Conservation (phyloP, 2,329 filamentous ascomycete genomes). For the Parastagonospora avenae region DNA sequence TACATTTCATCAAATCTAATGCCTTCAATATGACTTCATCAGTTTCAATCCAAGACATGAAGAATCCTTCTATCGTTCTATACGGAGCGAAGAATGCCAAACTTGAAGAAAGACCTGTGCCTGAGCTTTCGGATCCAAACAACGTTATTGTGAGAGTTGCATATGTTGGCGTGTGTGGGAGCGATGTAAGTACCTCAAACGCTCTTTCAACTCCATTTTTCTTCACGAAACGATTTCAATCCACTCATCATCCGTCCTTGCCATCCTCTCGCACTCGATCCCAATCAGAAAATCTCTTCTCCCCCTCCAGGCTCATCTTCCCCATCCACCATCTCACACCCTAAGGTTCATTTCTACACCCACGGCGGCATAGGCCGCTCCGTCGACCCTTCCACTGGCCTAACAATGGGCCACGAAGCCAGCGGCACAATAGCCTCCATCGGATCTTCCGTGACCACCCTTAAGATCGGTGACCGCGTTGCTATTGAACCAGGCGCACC, state of each 20-base stretch:
- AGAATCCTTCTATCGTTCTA: slow-evolving; percentile 52
- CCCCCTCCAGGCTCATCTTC: no score
- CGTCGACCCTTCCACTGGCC: slow-evolving; percentile 76
- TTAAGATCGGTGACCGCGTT: slow-evolving; percentile 84
- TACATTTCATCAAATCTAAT: not conserved
- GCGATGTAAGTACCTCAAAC: slow-evolving; percentile 25
- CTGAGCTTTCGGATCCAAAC: slow-evolving; percentile 40
- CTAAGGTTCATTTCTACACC: slow-evolving; percentile 87
- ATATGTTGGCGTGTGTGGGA: slow-evolving; percentile 53
- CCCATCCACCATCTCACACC: no score
- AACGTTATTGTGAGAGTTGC: slow-evolving; percentile 54
- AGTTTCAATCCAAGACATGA: slow-evolving; percentile 14
- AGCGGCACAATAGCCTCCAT: slow-evolving; percentile 79
- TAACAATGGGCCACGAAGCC: slow-evolving; percentile 92
- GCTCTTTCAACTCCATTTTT: not conserved
- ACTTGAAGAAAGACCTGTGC: slow-evolving; percentile 47
- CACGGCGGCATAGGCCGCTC: slow-evolving; percentile 88
- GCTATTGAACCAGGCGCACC: slow-evolving; percentile 92
- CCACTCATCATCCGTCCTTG: no score
- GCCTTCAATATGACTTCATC: slow-evolving; percentile 1
- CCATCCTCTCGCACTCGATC: no score
- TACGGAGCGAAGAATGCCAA: slow-evolving; percentile 47
- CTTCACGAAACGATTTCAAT: no score
- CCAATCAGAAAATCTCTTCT: no score
- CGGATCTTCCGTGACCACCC: slow-evolving; percentile 73